Percentiles rank a stretch among this genome's conserved stretches.
These are phyloP conservation scores for Tubosaeta brunneosetosa DNA, from an alignment of 768 basidiomycete species.

Conservation along the genomic window DNA sequence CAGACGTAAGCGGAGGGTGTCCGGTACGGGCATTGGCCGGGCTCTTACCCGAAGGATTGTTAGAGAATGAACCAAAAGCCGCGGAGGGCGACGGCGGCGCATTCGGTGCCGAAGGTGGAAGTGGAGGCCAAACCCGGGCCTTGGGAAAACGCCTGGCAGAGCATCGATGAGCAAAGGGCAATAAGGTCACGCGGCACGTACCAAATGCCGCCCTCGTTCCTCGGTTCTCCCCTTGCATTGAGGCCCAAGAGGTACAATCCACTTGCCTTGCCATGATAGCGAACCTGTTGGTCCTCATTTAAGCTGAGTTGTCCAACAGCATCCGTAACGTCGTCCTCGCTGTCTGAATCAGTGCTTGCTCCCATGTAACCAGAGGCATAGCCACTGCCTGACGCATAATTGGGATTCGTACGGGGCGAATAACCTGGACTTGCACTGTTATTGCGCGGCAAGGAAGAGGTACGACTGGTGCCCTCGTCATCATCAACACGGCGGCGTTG, in stretches of 20 bases:
- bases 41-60: slow-evolving; percentile 3
- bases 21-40: slow-evolving; percentile 2
- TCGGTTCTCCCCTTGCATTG: slow-evolving; percentile 54
- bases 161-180: slow-evolving; percentile 14
- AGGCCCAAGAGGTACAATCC: slow-evolving; percentile 70
- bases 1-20: slow-evolving; percentile 19
- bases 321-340: slow-evolving; percentile 50
- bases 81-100: slow-evolving; percentile 16
- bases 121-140: slow-evolving; percentile 84
- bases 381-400: slow-evolving; percentile 14
- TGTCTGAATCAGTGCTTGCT: slow-evolving; percentile 31
- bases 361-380: slow-evolving; percentile 26
- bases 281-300: slow-evolving; percentile 81
- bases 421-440: slow-evolving; percentile 16
- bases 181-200: slow-evolving; percentile 23
- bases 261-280: slow-evolving; percentile 84
- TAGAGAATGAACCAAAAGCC: slow-evolving; percentile 2
- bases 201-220: slow-evolving; percentile 78
- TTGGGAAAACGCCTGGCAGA: slow-evolving; percentile 70
- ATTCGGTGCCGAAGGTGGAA: slow-evolving; percentile 28
- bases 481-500: slow-evolving; percentile 45
- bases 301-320: slow-evolving; percentile 83
- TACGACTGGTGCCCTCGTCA: slow-evolving; percentile 1
- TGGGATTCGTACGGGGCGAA: slow-evolving; percentile 14
- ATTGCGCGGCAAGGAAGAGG: slow-evolving; percentile 10